Evolutionary conservation across 2,329 filamentous ascomycete genomes (phyloP), one percentile per base, ranked within the genome.

Genomic region (Scedosporium minutisporum): DNA sequence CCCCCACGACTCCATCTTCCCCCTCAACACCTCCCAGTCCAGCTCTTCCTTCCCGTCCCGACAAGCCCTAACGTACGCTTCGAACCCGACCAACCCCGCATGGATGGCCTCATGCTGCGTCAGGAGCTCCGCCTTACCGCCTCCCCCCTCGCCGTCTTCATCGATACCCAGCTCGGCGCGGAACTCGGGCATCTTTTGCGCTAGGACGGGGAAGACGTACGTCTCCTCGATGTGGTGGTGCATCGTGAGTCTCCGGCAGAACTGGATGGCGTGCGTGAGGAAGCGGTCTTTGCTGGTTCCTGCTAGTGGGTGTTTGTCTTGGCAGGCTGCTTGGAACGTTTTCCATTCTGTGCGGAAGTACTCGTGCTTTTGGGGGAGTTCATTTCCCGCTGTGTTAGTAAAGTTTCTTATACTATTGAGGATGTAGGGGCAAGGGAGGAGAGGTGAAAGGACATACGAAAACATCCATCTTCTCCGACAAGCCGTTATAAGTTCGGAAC

Each of bases 191-290:
- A 96, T 96, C 67, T 85, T 87, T 68, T 77, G 78, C 12, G 89
- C 91, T 1, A 96, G 82, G 0, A 87, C 70, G 1, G 92, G 93
- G 73, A 96, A 96, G 48, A 96, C 80, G 72, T 91, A 84, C 33
- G 79, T 76, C 74, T 97, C 92, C 73, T 96, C 93, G 69, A 96
- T 93, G 63, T 77, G 78, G 77, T 96, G 93, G 76, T 96, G 92
- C 63, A 83, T 75, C 9, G 84, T 82, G n/a, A 96, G 84, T 63
- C 88, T 82, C 16, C 81, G 79, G 67, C 84, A 82, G 72, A 96
- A 91, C 58, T 85, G 77, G n/a, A 90, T 78, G 38, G 81, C 77
- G 67, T 78, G 73, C 67, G 96, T 48, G 76, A 61, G 23, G 73
- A 95, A 91, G 66, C 88, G 81, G 29, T 82, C 81, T 14, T 91